Evolutionary conservation across 2,329 filamentous ascomycete species (phyloP), one percentile per base, ranked within the genome.

Genomic region (Xylariaceae sp.): DNA sequence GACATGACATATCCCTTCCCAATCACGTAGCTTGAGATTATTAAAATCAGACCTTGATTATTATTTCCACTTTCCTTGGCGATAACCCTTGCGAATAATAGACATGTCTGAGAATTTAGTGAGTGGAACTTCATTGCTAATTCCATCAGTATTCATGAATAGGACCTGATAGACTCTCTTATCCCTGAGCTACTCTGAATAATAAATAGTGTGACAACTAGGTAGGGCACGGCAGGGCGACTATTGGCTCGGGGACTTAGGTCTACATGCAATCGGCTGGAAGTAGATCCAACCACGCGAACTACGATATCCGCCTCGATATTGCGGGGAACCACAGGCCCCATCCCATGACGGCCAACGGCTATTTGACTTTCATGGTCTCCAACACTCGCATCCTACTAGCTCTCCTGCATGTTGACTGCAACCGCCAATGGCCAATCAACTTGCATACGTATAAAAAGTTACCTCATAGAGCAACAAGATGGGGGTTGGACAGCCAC

Each of bases 341-440:
- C 50, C 51, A 59, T 59, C 52, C 32, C 46, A 46, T 59, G 43
- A 61, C 59, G 51, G 57, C 53, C 53, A 54, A 61, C 59, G 51
- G 57, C 53, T 55, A 54, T 61, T 66, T 54, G 57, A 59, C 61
- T 50, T 65, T 48, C 37, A 46, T 56, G 50, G 58, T 61, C 60
- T 64, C 66, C 66, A 37, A 67, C 66, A 65, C 62, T 65, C 67
- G 65, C 67, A 68, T 68, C 64, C 50, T 58, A 58, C 50, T 56
- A 60, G 40, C 46, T 42, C 32, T 53, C 59, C 50, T 53, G 56
- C 54, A 59, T 61, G 52, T 23, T 42, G 61, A 57, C 57, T 62
- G 57, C 60, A 54, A 54, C 52, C 51, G 21, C 48, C 43, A 55
- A 44, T 59, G 61, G 52, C 62, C 62, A 57, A 65, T 61, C 40